Evolutionary conservation across 2,329 filamentous ascomycete species (phyloP).

Genomic region (Epichloe uncinata): DNA sequence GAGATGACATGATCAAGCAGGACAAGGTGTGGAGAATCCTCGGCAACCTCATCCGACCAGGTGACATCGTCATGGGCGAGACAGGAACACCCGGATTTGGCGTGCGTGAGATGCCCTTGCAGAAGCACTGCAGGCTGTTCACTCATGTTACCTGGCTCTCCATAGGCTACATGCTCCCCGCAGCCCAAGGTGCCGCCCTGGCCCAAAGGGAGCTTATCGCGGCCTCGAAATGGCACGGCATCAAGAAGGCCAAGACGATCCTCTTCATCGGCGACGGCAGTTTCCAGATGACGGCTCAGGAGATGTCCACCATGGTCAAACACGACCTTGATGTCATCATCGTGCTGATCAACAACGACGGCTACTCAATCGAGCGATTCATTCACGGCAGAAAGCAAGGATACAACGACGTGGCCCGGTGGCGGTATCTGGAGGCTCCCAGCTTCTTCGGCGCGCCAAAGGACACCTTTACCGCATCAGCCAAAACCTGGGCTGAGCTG

Average conservation of each 20-base stretch:
- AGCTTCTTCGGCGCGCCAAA: constrained; percentile 31
- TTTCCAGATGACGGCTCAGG: constrained; percentile 53
- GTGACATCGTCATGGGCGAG: constrained; percentile 44
- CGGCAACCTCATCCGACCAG: constrained; percentile 31
- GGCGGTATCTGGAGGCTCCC: constrained; percentile 36
- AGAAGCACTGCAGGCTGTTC: constrained; percentile 32
- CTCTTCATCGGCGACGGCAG: constrained; percentile 51
- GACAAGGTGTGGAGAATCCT: constrained; percentile 34
- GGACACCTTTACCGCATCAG: constrained; percentile 5
- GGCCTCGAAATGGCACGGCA: constrained; percentile 8
- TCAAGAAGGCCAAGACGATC: constrained; percentile 26
- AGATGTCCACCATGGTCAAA: constrained; percentile 49
- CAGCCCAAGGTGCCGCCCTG: constrained; percentile 39
- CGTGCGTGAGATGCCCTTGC: constrained; percentile 35
- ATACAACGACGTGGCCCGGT: constrained; percentile 43
- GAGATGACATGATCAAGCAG: constrained; percentile 15
- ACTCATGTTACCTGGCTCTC: constrained; percentile 43
- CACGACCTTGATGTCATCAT: constrained; percentile 34
- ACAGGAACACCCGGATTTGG: constrained; percentile 46
- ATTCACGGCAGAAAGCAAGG: constrained; percentile 39
- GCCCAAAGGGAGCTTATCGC: constrained; percentile 34
- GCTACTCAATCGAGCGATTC: constrained; percentile 44
- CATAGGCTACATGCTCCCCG: constrained; percentile 47
- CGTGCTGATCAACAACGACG: constrained; percentile 45
- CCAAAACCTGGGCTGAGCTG: constrained; percentile 5